Base-by-base conservation (phyloP, 2,329 filamentous ascomycete genomes). In the Cytospora schulzeri region DNA sequence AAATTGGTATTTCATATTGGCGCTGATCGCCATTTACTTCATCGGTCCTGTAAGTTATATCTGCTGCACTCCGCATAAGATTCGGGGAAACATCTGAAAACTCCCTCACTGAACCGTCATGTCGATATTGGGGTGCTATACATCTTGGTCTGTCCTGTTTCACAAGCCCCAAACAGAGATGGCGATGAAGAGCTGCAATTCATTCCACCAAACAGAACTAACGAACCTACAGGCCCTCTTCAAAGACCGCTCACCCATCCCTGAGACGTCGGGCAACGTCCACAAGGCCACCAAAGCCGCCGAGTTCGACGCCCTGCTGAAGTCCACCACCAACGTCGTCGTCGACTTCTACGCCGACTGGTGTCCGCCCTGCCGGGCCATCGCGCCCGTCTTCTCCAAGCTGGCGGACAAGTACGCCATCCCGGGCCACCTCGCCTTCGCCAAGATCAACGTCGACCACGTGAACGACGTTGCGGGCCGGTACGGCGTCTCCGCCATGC, bases 361-460 rank as follows among this genome's bases (percentile, higher is more conserved):
- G 82, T 84, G 81, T 67, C 76, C 76, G 1, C 81, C 81, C 2
- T 84, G 82, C 76, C 79, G 79, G 59, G 72, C 74, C 62, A 83
- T 84, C 67, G 77, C 77, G 3, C 81, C 81, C 38, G 63, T 81
- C 56, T 83, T 77, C 68, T 70, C 69, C 65, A 77, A 79, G 69
- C 78, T 84, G 60, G 78, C 83, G 63, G 71, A 71, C 54, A 66
- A 73, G 64, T 72, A 78, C 70, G 65, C 71, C 67, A 62, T 73
- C 38, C 73, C 75, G 24, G 76, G 78, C 54, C 70, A 74, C 28
- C 77, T 81, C 50, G 78, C 78, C 66, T 86, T 86, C 63, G 83
- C 80, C 70, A 83, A 83, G 73, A 82, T 86, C 70, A 81, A 86
- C 76, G 83, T 83, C 69, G 84, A 86, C 70, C 75, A 78, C 52